These are phyloP conservation scores for Sparassis latifolia DNA, from an alignment of 1,284 basidiomycete species.

Conservation along the genomic window DNA sequence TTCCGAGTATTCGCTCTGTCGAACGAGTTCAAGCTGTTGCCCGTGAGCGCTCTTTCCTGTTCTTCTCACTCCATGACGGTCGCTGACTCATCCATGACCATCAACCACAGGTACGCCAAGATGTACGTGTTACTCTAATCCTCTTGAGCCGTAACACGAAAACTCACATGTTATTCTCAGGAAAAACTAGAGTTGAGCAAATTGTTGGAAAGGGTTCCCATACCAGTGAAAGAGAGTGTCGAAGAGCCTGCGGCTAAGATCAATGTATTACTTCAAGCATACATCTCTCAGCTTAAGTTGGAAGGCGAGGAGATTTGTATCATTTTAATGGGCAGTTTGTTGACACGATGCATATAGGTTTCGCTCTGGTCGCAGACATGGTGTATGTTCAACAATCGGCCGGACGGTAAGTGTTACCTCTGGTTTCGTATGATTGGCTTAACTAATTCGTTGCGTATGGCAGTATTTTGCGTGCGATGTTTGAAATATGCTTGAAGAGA, in stretches of 20 bases:
- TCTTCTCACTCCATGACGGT: background rate
- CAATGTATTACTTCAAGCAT: conserved; percentile 93
- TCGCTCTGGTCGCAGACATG: conserved; percentile 98
- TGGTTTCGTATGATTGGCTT: background rate
- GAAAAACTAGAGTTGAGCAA: conserved; percentile 93
- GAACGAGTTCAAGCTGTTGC: conserved; percentile 95
- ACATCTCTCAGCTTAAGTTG: conserved; percentile 91
- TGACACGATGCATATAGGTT: conserved; percentile 39
- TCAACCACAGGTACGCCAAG: conserved; percentile 33
- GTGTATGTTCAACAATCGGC: conserved; percentile 93
- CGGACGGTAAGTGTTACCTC: conserved; percentile 50
- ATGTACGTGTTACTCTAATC: conserved; percentile 15
- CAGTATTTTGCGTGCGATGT: conserved; percentile 93
- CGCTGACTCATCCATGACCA: background rate
- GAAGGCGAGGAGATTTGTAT: conserved; percentile 47
- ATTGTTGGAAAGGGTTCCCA: conserved; percentile 90
- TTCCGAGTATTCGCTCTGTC: conserved; percentile 96
- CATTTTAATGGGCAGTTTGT: background rate
- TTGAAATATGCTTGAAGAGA: conserved; percentile 96
- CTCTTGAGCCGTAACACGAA: conserved; percentile 43
- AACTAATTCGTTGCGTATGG: background rate
- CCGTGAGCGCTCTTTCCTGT: conserved; percentile 31
- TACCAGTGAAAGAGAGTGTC: conserved; percentile 95
- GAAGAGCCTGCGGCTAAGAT: conserved; percentile 97
- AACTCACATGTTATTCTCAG: conserved; percentile 14